phyloP scores from a whole-genome alignment of 2,329 filamentous ascomycete genomes.

The Akanthomyces muscarius region DNA sequence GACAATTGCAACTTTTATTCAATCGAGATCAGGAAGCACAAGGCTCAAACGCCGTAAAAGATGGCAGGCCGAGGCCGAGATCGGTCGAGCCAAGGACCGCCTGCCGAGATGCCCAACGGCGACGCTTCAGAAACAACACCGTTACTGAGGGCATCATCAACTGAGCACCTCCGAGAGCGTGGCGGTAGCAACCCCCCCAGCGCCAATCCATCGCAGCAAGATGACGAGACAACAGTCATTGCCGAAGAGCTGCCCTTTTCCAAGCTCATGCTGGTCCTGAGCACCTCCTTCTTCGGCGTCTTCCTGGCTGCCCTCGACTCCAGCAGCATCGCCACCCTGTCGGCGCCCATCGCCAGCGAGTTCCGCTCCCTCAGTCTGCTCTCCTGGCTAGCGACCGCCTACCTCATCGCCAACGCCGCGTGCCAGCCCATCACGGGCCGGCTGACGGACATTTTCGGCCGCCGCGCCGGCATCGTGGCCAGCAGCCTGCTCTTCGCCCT shows the following conservation, averaged over 20 bases:
- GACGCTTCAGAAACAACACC: neutral
- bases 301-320: constrained; percentile 65
- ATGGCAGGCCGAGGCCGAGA: no score
- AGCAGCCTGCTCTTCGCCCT: constrained; percentile 74
- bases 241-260: neutral
- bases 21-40: neutral
- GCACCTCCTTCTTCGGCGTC: constrained; percentile 55
- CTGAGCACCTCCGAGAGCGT: neutral
- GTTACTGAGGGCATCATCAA: neutral
- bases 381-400: no score
- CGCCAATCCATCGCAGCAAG: neutral
- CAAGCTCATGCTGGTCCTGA: constrained; percentile 43
- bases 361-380: constrained; percentile 31
- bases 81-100: neutral
- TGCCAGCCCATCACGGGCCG: no score
- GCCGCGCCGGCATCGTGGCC: constrained; percentile 44
- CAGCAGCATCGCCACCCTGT: constrained; percentile 80
- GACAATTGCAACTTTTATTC: no score
- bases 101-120: neutral
- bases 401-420: no score
- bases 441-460: no score
- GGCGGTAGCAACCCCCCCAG: neutral
- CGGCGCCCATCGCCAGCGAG: constrained; percentile 74
- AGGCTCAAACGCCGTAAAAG: no score
- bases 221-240: neutral